Percentiles rank a stretch among this genome's conserved stretches.
Evolutionary conservation across 2,329 filamentous ascomycete genomes (phyloP).

Genomic region (Colletotrichum somersetense): DNA sequence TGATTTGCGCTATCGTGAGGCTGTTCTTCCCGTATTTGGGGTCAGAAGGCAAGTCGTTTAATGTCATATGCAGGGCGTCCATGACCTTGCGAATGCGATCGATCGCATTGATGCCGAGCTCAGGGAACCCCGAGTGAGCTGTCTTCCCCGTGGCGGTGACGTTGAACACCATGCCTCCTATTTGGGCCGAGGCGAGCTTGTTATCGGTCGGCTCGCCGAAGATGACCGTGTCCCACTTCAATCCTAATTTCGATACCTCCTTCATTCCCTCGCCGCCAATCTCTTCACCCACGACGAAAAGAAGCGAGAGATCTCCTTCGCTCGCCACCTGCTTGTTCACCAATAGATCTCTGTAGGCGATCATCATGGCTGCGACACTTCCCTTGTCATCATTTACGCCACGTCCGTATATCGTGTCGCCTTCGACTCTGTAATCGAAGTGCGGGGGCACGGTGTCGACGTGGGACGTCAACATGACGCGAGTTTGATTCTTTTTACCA

Average conservation of each 20-base stretch:
- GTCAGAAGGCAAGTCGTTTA: neutral
- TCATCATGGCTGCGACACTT: neutral
- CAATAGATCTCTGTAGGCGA: neutral
- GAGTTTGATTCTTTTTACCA: neutral
- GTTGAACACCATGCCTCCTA: neutral
- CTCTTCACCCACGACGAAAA: neutral
- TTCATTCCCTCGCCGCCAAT: neutral
- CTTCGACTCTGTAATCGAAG: neutral
- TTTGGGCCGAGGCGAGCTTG: neutral
- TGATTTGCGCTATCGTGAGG: neutral
- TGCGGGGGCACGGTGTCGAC: neutral
- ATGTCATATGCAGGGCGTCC: neutral
- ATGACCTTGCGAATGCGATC: neutral
- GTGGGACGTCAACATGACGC: neutral
- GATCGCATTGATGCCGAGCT: neutral
- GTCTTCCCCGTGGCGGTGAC: neutral
- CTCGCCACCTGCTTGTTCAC: neutral
- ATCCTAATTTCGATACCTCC: neutral
- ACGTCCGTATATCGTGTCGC: neutral
- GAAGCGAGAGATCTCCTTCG: neutral
- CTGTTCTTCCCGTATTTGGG: neutral
- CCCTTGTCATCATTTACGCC: neutral
- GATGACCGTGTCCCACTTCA: neutral
- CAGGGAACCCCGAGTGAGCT: neutral
- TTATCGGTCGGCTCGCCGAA: neutral